Conservation (phyloP, 495 filamentous ascomycete species). For the Darksidea phi region DNA sequence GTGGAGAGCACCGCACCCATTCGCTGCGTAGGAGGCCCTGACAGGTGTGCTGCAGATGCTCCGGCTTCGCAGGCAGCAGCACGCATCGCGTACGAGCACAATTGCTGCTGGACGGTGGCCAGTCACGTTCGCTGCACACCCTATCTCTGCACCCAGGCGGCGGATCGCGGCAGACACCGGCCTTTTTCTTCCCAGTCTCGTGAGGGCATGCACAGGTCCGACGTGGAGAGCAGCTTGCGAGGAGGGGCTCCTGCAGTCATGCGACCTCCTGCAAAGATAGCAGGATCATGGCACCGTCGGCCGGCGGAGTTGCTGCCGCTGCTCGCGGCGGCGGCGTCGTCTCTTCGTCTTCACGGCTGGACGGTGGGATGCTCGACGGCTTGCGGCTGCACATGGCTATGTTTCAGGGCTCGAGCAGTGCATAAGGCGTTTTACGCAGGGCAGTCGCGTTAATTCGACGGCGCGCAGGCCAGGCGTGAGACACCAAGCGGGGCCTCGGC, state of each 20-base stretch:
- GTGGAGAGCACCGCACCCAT: neutral
- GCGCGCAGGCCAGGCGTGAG: neutral
- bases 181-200: constrained; percentile 1
- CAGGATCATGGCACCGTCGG: neutral
- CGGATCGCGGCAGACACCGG: constrained; percentile 5
- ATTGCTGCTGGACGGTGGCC: neutral
- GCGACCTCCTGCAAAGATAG: constrained; percentile 26
- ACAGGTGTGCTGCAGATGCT: neutral
- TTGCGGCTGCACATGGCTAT: neutral
- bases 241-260: constrained; percentile 6
- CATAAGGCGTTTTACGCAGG: constrained; percentile 6
- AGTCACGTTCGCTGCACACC: neutral
- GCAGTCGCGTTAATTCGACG: constrained; percentile 10
- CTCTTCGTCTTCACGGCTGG: neutral
- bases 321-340: neutral
- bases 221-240: neutral
- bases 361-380: neutral
- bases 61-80: neutral
- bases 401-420: constrained; percentile 16
- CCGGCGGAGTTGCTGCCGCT: neutral
- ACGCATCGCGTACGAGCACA: neutral
- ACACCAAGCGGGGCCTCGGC: neutral
- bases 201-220: constrained; percentile 6
- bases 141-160: neutral
- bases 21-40: neutral